Evolutionary conservation across 176 grass and related monocot genomes (phyloP).

Genomic region (Avena atlantica): DNA sequence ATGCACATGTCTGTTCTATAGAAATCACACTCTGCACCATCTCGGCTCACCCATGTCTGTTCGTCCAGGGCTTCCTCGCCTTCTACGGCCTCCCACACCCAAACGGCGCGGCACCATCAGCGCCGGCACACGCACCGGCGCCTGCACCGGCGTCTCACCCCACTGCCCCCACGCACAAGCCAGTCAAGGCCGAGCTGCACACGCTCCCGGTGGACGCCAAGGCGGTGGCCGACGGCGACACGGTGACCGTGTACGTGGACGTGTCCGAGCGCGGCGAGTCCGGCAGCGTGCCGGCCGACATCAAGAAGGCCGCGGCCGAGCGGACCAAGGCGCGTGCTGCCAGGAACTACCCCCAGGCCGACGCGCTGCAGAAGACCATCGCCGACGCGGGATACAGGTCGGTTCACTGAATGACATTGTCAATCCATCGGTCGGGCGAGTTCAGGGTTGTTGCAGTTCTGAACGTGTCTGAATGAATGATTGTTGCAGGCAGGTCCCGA

Average conservation of each 20-base stretch:
- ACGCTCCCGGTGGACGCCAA: conserved; percentile 94
- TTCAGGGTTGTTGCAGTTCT: neutral
- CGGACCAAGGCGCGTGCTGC: conserved; percentile 55
- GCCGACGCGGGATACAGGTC: conserved; percentile 83
- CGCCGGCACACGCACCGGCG: neutral
- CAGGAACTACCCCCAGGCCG: conserved; percentile 75
- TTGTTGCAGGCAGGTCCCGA: conserved; percentile 60
- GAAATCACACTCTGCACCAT: neutral
- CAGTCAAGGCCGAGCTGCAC: conserved; percentile 81
- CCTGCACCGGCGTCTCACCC: conserved; percentile 25
- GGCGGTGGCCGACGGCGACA: conserved; percentile 86
- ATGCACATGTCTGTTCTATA: neutral
- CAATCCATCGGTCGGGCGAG: neutral
- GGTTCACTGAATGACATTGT: neutral
- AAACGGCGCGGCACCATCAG: neutral
- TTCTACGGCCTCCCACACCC: conserved; percentile 82
- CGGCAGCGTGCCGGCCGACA: conserved; percentile 69
- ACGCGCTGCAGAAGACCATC: conserved; percentile 77
- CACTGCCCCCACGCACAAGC: conserved; percentile 43
- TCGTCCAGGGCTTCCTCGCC: conserved; percentile 67
- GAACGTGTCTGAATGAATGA: neutral
- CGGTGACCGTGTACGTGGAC: conserved; percentile 84
- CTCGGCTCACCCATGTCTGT: neutral
- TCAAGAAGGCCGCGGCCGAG: conserved; percentile 70
- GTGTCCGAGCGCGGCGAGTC: conserved; percentile 56